Evolutionary conservation across 495 filamentous ascomycete genomes (phyloP), one percentile per base, ranked within the genome.

Genomic region (Penicillium soppii): DNA sequence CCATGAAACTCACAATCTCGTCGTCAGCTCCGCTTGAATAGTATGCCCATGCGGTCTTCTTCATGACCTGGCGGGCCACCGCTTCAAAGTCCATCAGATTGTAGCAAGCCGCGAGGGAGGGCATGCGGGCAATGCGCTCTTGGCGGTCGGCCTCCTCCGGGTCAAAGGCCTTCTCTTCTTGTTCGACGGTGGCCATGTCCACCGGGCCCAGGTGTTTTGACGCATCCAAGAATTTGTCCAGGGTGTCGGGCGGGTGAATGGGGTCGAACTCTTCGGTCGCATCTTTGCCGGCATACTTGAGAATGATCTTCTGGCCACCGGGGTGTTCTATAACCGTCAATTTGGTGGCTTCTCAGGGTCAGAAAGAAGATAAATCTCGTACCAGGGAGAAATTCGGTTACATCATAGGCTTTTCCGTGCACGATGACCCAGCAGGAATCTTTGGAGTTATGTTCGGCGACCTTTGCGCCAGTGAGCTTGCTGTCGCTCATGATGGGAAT

Each of bases 11-110:
- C 68, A 94, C 90, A 72, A 98, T 96, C 72, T 97, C 94, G 63
- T 98, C 94, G 66, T 98, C 94, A 0, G 94, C 91, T 43, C 90
- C 92, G 61, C 88, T 92, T 7, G 90, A 95, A 67, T 97, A 97
- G 70, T 97, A 97, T 10, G 86, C 92, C 92, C 92, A 97, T 2
- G 92, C 91, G 0, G 85, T 87, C 70, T 88, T 92, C 78, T 95
- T 96, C 92, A 96, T 96, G 27, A 92, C 83, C 15, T 79, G 73
- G 57, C 83, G 82, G 2, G 92, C 92, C 17, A 97, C 91, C 4
- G 88, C 82, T 76, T 97, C 92, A 64, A 97, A 97, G 69, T 97
- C 92, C 75, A 92, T 80, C 55, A 97, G 70, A 59, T 97, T 97
- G 71, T 91, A 97, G 77, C 92, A 96, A 63, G 95, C 87, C 51